Evolutionary conservation across 225 moss, liverwort and hornwort genomes (phyloP).

Genomic region (Anthoceros angustus): DNA sequence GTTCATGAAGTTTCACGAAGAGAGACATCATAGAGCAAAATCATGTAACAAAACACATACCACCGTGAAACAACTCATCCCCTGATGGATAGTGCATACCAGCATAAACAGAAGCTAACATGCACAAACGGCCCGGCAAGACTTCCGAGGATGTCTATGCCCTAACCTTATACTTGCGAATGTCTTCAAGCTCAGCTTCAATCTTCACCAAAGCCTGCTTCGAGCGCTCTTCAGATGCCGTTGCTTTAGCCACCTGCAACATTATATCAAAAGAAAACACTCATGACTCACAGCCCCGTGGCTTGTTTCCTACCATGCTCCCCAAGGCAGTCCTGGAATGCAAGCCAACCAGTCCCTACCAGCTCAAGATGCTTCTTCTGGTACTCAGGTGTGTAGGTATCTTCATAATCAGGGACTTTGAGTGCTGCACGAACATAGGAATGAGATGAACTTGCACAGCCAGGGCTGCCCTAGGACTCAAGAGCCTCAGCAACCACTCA

Average conservation of each 20-base stretch:
- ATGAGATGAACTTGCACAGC: not conserved
- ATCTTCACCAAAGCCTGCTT: slow-evolving; percentile 42
- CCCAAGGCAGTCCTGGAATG: not conserved
- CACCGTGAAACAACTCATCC: too few relatives aligned
- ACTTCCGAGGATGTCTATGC: not conserved
- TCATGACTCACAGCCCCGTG: not conserved
- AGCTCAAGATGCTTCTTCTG: slow-evolving; percentile 49
- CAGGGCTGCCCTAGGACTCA: slow-evolving; percentile 5
- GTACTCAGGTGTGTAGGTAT: slow-evolving; percentile 59
- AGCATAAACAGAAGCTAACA: slow-evolving; percentile 1
- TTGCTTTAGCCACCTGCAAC: slow-evolving; percentile 54
- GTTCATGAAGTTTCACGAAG: too few relatives aligned
- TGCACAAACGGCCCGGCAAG: not conserved
- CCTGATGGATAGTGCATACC: too few relatives aligned
- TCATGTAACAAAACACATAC: too few relatives aligned
- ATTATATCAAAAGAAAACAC: not conserved
- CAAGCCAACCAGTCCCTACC: slow-evolving; percentile 19
- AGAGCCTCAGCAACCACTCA: not conserved
- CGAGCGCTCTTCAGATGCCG: slow-evolving; percentile 60
- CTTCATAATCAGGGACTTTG: slow-evolving; percentile 77
- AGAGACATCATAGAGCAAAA: too few relatives aligned
- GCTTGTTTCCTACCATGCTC: not conserved
- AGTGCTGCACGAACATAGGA: slow-evolving; percentile 32
- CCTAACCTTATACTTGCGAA: slow-evolving; percentile 56
- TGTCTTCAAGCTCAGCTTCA: slow-evolving; percentile 41